Base-by-base conservation (phyloP, 148 eudicot genomes). In the Selenicereus undatus region DNA sequence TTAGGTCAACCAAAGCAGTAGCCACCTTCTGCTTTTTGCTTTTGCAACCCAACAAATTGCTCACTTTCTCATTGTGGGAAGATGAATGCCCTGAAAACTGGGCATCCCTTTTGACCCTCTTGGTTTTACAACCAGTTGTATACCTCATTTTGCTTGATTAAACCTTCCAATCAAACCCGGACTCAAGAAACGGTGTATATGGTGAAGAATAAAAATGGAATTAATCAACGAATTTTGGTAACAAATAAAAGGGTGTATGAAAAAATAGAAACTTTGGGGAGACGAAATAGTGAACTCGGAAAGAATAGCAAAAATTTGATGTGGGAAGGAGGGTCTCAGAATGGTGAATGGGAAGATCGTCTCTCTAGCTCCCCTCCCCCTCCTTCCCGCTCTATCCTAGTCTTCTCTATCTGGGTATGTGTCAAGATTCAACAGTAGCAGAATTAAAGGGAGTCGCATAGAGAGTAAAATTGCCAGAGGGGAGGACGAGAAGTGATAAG, bases 1-100 rank as follows among this genome's bases (percentile, higher is more conserved):
- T 73, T 74, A 87, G 71, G 80, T 85, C 84, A 78, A 87, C 21
- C 82, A 77, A 83, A 51, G 81, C 82, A 4, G 66, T 62, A 48
- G 74, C 73, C 27, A 43, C 65, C 74, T 50, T 81, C 14, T 56
- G 50, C 18, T 81, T 83, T 58, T 78, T 86, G 45, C 73, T 58
- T 26, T 18, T 50, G 18, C 22, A 43, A 51, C 81, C 43, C 68
- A 50, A 32, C 11, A 29, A 50, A 43, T 66, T 75, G n/a, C 52
- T 83, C 20, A 50, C 54, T 48, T 80, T 83, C 64, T 83, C 80
- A 22, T 70, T 39, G 73, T 54, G 69, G 6, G 80, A 78, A 21
- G 70, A 30, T 18, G 78, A 26, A 45, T 8, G 17, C 54, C 29
- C 32, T 6, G 60, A 80, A 39, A 24, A 27, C 45, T 74, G n/a